Conservation (phyloP, 2,329 filamentous ascomycete genomes). For the Fusarium sp. region DNA sequence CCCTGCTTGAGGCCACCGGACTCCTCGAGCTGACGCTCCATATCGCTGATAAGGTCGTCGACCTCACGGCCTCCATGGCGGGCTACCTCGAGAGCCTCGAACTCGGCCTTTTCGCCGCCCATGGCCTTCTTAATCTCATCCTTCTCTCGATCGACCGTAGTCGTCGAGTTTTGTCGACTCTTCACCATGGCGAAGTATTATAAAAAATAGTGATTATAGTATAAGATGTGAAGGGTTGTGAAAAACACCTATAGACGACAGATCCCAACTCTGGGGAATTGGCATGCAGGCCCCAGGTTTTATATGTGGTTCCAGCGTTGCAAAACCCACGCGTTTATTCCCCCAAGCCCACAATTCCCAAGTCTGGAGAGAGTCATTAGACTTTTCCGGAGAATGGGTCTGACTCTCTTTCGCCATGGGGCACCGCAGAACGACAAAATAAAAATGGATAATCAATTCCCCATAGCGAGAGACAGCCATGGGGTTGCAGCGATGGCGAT, state of each 20-base stretch:
- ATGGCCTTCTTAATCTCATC: slow-evolving; percentile 37
- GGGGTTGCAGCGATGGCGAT: slow-evolving; percentile 22
- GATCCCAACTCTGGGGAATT: not conserved
- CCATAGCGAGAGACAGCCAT: slow-evolving; percentile 7
- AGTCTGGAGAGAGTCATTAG: slow-evolving; percentile 36
- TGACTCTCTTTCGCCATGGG: slow-evolving; percentile 26
- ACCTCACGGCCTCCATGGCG: slow-evolving; percentile 53
- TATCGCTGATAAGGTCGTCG: slow-evolving; percentile 56
- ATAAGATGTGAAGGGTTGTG: slow-evolving; percentile 6
- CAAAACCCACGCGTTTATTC: slow-evolving; percentile 8
- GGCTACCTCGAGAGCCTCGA: slow-evolving; percentile 56
- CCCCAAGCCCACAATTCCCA: slow-evolving; percentile 9
- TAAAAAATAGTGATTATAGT: not conserved
- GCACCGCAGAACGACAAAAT: slow-evolving; percentile 5
- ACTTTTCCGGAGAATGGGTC: slow-evolving; percentile 31
- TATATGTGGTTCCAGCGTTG: slow-evolving; percentile 24
- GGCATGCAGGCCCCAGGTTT: slow-evolving; percentile 28
- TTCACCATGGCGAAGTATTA: slow-evolving; percentile 28
- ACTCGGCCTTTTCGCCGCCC: slow-evolving; percentile 48
- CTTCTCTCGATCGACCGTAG: slow-evolving; percentile 41
- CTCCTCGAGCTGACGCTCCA: slow-evolving; percentile 58
- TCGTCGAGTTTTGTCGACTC: slow-evolving; percentile 40
- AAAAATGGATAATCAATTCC: slow-evolving; percentile 6
- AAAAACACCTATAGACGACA: slow-evolving; percentile 5
- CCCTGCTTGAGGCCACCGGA: slow-evolving; percentile 52